A percentile compares a stretch with the other conserved stretches of the same genome.
Conservation (phyloP, 139 green algal genomes). For the Auxenochlorella protothecoides region DNA sequence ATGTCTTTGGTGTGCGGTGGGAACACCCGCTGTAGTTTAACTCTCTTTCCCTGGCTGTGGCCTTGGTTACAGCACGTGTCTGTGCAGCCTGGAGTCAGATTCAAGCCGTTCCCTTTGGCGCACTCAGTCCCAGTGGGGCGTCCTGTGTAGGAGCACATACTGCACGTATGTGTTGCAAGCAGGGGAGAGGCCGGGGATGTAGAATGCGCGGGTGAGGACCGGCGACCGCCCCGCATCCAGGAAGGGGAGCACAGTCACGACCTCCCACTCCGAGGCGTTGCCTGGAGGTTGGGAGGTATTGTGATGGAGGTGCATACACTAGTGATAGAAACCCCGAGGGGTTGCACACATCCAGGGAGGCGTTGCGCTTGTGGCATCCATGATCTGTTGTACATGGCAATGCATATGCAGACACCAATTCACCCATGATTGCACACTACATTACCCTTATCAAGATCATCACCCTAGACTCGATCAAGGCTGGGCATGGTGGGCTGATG, state of each 20-base stretch:
- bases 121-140: no score
- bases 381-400: background rate
- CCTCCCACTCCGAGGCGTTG: conserved; percentile 14
- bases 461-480: background rate
- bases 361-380: no score
- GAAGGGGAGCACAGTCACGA: conserved; percentile 16
- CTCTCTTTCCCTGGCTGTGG: no score
- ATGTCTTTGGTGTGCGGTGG: no score
- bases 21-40: no score
- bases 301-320: background rate
- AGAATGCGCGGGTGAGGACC: conserved; percentile 32
- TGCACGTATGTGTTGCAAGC: conserved; percentile 4
- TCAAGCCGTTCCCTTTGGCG: no score
- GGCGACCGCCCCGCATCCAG: conserved; percentile 23
- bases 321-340: background rate
- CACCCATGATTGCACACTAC: background rate
- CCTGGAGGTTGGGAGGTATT: background rate
- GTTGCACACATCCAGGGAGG: no score
- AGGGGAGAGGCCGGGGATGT: conserved; percentile 34
- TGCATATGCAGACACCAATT: background rate
- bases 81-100: no score
- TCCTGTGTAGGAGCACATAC: conserved; percentile 26
- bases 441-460: background rate
- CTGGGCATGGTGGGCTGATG: no score
- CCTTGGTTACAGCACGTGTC: no score